phyloP scores from a whole-genome alignment of 1,284 basidiomycete genomes.

The Polyporus tsugae region DNA sequence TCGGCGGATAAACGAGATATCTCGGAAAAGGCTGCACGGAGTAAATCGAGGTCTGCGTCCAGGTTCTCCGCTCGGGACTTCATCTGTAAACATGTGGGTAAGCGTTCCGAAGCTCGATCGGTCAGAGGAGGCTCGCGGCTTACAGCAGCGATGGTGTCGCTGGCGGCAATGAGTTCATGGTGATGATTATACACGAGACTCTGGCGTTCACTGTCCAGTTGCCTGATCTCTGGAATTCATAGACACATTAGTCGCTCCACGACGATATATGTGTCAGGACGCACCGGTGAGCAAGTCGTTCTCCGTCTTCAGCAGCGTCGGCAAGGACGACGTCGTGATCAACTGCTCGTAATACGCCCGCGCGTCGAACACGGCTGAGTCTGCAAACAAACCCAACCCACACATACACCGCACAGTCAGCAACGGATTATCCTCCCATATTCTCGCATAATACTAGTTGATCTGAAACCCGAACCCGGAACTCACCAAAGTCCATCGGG shows the following conservation, averaged over 20 bases:
- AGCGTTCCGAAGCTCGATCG: not conserved
- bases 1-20: conserved; percentile 82
- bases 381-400: conserved; percentile 45
- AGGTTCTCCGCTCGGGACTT: conserved; percentile 84
- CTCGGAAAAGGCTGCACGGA: conserved; percentile 83
- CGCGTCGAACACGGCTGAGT: conserved; percentile 83
- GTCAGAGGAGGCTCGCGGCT: conserved; percentile 35
- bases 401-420: not conserved
- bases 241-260: conserved; percentile 7
- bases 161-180: conserved; percentile 91
- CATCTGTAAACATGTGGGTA: conserved; percentile 60
- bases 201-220: conserved; percentile 89
- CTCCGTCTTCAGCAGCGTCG: conserved; percentile 75
- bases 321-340: conserved; percentile 80
- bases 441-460: not conserved
- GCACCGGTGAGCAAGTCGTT: conserved; percentile 79
- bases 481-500: conserved; percentile 82
- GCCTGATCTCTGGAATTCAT: conserved; percentile 72
- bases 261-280: conserved; percentile 16
- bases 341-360: conserved; percentile 85
- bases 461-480: not conserved
- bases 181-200: conserved; percentile 95
- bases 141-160: conserved; percentile 89
- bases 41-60: conserved; percentile 82
- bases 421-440: not conserved